Evolutionary conservation across 2,329 filamentous ascomycete genomes (phyloP).

Genomic region (Pseudocercospora ulei): DNA sequence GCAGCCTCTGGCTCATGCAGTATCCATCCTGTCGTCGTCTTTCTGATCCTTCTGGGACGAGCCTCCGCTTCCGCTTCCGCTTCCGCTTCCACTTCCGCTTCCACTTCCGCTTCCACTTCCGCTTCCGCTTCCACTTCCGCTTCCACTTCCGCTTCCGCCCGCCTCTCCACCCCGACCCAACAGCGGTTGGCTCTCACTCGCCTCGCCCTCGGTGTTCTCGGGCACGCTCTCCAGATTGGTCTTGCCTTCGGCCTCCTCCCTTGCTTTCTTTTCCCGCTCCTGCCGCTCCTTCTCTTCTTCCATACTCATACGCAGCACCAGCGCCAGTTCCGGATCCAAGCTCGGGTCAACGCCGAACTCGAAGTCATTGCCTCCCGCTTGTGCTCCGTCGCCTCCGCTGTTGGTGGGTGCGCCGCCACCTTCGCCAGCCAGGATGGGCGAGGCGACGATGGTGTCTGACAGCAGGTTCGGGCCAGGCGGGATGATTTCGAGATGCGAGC

Average conservation of each 20-base stretch:
- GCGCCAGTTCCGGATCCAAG: slow-evolving; percentile 83
- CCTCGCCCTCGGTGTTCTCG: slow-evolving; percentile 50
- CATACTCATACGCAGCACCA: slow-evolving; percentile 93
- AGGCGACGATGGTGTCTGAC: slow-evolving; percentile 81
- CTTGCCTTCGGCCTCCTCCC: slow-evolving; percentile 58
- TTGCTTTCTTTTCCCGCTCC: slow-evolving; percentile 72
- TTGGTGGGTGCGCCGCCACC: slow-evolving; percentile 51
- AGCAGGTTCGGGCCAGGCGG: slow-evolving; percentile 84
- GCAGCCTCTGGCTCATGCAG: slow-evolving; percentile 22
- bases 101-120: too few species aligned
- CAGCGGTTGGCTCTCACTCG: slow-evolving; percentile 49
- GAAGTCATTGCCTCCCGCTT: slow-evolving; percentile 53
- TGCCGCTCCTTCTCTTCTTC: slow-evolving; percentile 94
- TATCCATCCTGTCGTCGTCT: slow-evolving; percentile 31
- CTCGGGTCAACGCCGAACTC: slow-evolving; percentile 86
- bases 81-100: too few species aligned
- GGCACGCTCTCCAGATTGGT: slow-evolving; percentile 70
- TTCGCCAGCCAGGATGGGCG: slow-evolving; percentile 81
- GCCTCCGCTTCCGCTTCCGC: slow-evolving; percentile 19
- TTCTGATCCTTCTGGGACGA: slow-evolving; percentile 26
- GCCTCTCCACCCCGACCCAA: slow-evolving; percentile 27
- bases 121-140: too few species aligned
- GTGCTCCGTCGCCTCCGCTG: slow-evolving; percentile 37
- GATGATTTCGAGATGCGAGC: slow-evolving; percentile 82
- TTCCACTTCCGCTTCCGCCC: slow-evolving; percentile 19